Base-by-base conservation (phyloP, 1,139 yeast species). In the Debaryomyces sp. region DNA sequence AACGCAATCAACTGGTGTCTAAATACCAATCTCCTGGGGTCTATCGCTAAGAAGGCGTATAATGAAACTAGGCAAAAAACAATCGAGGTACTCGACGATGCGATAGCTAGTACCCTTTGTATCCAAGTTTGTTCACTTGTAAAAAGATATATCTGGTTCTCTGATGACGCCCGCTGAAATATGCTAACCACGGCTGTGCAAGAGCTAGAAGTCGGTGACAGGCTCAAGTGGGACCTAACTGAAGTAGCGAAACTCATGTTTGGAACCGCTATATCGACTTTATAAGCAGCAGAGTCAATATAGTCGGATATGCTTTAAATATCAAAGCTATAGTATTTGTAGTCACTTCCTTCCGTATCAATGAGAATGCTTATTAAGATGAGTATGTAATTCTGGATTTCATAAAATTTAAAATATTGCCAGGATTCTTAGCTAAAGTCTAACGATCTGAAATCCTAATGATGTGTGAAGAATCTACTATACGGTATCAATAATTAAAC, bases 1-100 rank as follows among this genome's bases (percentile, higher is more conserved):
- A 87, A 80, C 47, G 83, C 70, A 57, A 90, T 84, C 52, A 90
- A 75, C 53, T 82, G 84, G 64, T 89, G 96, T 38, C 96, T 74
- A 61, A 87, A 87, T 36, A 84, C 83, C 39, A 78, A 61, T 48
- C 83, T 69, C 52, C 80, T 68, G 1, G 84, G 87, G 60, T 85
- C 89, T 34, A 86, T 84, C 49, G 85, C 81, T 9, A 75, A 66
- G 54, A 82, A 73, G 54, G 77, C 65, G 60, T 82, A 83, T 50
- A 85, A 66, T 6, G 85, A 82, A 1, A 71, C 52, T 10, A 82
- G 53, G 26, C 89, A 85, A 18, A 81, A 73, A 9, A 78, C 61
- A 1, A 87, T 77, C 8, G 92, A 85, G 1, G 79, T 64, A 18
- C 82, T 69, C 1, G 89, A 78, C 0, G 90, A 71, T 0, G 82